A percentile compares a stretch with the other conserved stretches of the same genome.
Conservation (phyloP, 1,139 yeast species). For the Hansenula anomala region DNA sequence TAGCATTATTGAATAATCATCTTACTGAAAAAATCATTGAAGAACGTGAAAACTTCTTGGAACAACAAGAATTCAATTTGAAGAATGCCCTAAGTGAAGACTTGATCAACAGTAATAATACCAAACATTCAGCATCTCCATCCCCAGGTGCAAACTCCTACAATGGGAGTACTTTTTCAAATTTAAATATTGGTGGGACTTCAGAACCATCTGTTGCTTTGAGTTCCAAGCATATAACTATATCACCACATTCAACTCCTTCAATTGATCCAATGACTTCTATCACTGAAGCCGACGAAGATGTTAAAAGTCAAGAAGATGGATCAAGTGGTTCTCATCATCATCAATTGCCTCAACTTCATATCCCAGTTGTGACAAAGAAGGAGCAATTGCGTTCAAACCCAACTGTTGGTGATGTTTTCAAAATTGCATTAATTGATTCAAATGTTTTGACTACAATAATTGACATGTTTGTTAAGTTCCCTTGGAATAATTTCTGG, state of each 20-base stretch:
- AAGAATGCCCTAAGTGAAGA: slow-evolving; percentile 22
- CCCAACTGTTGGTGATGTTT: slow-evolving; percentile 85
- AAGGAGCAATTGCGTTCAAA: slow-evolving; percentile 34
- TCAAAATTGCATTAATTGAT: slow-evolving; percentile 83
- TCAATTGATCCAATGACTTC: slow-evolving; percentile 5
- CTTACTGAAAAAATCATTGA: slow-evolving; percentile 73
- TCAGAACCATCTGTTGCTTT: slow-evolving; percentile 24
- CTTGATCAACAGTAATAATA: not conserved
- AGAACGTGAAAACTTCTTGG: slow-evolving; percentile 70
- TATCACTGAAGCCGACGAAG: slow-evolving; percentile 4
- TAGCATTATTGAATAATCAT: slow-evolving; percentile 85
- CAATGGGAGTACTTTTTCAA: slow-evolving; percentile 8
- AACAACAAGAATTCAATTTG: slow-evolving; percentile 18
- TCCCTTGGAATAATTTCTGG: slow-evolving; percentile 96
- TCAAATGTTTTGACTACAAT: slow-evolving; percentile 76
- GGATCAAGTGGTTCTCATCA: slow-evolving; percentile 5
- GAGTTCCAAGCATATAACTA: slow-evolving; percentile 18
- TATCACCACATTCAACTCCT: slow-evolving; percentile 13
- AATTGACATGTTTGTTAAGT: slow-evolving; percentile 80
- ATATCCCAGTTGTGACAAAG: slow-evolving; percentile 3
- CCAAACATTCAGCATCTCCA: not conserved
- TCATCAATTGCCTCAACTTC: slow-evolving; percentile 4
- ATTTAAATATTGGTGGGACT: slow-evolving; percentile 21
- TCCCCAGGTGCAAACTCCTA: not conserved
- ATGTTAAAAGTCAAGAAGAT: slow-evolving; percentile 1